Conservation (phyloP, 2,329 filamentous ascomycete species). For the Aureobasidium sp. region DNA sequence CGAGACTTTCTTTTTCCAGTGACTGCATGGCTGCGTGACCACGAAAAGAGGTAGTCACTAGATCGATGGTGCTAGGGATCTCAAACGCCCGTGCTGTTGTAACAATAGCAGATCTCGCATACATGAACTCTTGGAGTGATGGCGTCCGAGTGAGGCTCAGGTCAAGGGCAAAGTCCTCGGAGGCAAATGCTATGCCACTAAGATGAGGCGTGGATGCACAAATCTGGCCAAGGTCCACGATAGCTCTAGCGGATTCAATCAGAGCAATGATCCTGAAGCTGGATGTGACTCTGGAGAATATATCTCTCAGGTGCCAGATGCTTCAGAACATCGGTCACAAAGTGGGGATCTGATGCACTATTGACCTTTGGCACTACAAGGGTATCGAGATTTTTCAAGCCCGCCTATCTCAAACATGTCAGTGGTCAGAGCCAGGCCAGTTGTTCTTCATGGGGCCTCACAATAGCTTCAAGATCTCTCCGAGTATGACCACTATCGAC, state of each 20-base stretch:
- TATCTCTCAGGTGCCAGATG: conserved; percentile 50
- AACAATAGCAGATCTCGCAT: conserved; percentile 77
- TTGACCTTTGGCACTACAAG: conserved; percentile 89
- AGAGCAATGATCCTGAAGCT: too few relatives aligned
- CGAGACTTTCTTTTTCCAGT: conserved; percentile 65
- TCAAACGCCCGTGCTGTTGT: conserved; percentile 72
- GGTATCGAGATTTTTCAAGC: conserved; percentile 71
- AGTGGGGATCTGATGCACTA: conserved; percentile 66
- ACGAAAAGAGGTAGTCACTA: conserved; percentile 78
- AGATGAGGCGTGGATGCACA: conserved; percentile 65
- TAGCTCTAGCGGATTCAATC: conserved; percentile 69
- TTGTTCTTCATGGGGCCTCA: too few relatives aligned
- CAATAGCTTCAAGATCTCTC: too few relatives aligned
- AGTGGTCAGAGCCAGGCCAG: too few relatives aligned
- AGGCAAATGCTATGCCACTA: conserved; percentile 79
- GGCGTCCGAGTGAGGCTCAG: conserved; percentile 78
- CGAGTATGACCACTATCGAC: conserved; percentile 71
- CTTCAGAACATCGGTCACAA: conserved; percentile 53
- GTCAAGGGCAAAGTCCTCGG: conserved; percentile 90
- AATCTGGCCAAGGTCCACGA: conserved; percentile 70
- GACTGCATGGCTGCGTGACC: conserved; percentile 55
- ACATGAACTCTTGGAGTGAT: conserved; percentile 74
- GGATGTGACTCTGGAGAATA: too few relatives aligned
- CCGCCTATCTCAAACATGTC: too few relatives aligned
- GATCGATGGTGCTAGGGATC: conserved; percentile 73